These are phyloP conservation scores for Phoma sp. DNA, from an alignment of 2,329 filamentous ascomycete species.

Conservation along the genomic window DNA sequence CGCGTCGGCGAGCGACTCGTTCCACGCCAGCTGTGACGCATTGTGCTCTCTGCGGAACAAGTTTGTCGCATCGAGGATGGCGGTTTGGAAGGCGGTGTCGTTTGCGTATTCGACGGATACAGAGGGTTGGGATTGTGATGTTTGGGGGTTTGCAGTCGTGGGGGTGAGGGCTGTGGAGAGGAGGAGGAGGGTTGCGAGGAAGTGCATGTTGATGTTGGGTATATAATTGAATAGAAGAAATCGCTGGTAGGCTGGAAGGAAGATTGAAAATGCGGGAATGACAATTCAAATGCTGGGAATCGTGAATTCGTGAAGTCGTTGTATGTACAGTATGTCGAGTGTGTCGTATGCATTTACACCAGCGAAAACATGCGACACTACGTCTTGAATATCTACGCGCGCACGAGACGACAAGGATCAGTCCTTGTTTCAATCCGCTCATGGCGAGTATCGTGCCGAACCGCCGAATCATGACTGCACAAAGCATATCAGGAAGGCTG, in stretches of 20 bases:
- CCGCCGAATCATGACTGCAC: constrained; percentile 4
- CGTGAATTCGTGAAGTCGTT: too few species aligned
- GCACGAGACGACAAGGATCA: constrained; percentile 4
- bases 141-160: neutral
- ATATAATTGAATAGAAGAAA: too few species aligned
- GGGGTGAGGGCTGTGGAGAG: neutral
- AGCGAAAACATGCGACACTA: too few species aligned
- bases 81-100: constrained; percentile 52
- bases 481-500: neutral
- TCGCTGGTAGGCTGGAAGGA: too few species aligned
- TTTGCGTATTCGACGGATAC: constrained; percentile 49
- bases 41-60: constrained; percentile 69
- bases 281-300: too few species aligned
- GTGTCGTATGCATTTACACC: too few species aligned
- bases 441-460: constrained; percentile 1
- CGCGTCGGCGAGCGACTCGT: constrained; percentile 65
- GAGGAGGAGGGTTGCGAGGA: neutral
- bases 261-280: too few species aligned
- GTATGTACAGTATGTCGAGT: too few species aligned
- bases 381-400: too few species aligned
- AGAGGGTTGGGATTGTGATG: neutral
- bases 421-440: constrained; percentile 9
- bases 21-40: constrained; percentile 68
- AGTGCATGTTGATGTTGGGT: constrained; percentile 4
- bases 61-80: constrained; percentile 73